phyloP scores from a whole-genome alignment of 2,329 filamentous ascomycete genomes.

The Trichoderma sp. region DNA sequence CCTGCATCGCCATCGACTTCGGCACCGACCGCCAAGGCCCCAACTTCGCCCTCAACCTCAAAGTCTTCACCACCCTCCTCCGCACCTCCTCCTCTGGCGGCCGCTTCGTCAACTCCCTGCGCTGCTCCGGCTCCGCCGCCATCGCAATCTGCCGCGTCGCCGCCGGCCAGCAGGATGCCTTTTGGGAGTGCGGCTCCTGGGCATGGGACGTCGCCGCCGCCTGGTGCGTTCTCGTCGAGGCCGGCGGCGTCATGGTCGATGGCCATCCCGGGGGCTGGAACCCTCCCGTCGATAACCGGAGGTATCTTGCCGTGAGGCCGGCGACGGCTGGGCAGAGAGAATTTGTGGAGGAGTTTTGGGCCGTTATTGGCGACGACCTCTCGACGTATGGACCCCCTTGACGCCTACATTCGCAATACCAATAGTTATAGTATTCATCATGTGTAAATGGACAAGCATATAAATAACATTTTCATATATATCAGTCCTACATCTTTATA shows the following conservation, averaged over 20 bases:
- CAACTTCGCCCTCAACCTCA: not conserved
- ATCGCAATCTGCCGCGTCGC: not conserved
- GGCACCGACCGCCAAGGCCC: not conserved
- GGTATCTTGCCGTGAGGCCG: not conserved
- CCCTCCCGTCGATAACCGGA: not conserved
- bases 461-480: not conserved
- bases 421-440: not conserved
- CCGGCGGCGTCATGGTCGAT: slow-evolving; percentile 27
- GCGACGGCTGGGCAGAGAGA: not conserved
- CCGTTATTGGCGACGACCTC: not conserved
- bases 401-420: not conserved
- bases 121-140: not conserved
- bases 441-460: not conserved
- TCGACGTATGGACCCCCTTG: not conserved
- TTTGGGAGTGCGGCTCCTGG: slow-evolving; percentile 1
- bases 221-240: not conserved
- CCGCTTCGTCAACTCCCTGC: slow-evolving; percentile 1
- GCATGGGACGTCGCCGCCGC: not conserved
- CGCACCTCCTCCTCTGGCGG: not conserved
- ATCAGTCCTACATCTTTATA: not conserved
- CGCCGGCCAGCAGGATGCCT: not conserved
- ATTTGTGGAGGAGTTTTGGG: slow-evolving; percentile 2
- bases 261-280: slow-evolving; percentile 28
- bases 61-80: not conserved
- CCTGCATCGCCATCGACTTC: not conserved